These are phyloP conservation scores for Rhododendron henanense DNA, from an alignment of 148 eudicot species.

Conservation along the genomic window DNA sequence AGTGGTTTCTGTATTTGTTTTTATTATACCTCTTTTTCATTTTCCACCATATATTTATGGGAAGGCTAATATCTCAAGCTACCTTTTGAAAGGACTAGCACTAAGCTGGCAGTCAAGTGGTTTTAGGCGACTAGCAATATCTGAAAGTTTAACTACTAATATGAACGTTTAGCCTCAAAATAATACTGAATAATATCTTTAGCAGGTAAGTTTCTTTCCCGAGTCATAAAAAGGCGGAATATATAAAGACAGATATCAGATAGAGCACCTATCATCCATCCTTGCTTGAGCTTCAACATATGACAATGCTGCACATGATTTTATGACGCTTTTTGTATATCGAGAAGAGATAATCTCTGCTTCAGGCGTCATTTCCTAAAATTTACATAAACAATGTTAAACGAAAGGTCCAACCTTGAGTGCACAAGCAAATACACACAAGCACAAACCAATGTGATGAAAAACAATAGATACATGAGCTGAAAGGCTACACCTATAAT, in stretches of 20 bases:
- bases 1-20: not conserved
- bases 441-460: not conserved
- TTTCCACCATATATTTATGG: not conserved
- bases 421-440: not conserved
- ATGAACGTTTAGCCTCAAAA: not conserved
- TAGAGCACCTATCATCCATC: constrained; percentile 92
- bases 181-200: not conserved
- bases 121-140: not conserved
- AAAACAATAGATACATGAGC: not conserved
- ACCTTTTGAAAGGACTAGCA: not conserved
- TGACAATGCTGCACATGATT: constrained; percentile 94
- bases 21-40: not conserved
- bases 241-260: constrained; percentile 1
- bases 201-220: not conserved
- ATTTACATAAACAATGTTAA: constrained; percentile 2
- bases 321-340: constrained; percentile 88
- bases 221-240: not conserved
- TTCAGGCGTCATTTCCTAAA: constrained; percentile 94
- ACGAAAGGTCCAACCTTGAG: constrained; percentile 6
- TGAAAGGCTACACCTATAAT: not conserved
- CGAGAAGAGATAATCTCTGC: constrained; percentile 85
- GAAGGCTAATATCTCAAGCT: not conserved
- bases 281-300: constrained; percentile 99
- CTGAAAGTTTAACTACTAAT: not conserved
- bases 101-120: not conserved